Evolutionary conservation across 495 filamentous ascomycete species (phyloP).

Genomic region (Aspergillus nidulans): DNA sequence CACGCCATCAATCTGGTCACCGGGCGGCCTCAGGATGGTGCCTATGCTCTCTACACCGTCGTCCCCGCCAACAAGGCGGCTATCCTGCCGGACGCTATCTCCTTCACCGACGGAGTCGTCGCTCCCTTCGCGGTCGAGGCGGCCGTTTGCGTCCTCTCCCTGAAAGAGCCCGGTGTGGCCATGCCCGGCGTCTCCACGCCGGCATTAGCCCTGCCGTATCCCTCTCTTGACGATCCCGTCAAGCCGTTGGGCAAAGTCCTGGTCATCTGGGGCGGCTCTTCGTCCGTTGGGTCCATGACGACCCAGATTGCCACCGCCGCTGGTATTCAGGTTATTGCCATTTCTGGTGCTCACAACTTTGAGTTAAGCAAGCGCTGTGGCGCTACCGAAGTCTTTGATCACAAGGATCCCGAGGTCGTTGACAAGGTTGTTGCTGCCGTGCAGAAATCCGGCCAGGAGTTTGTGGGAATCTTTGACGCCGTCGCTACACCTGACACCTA

Average conservation of each 20-base stretch:
- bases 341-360: constrained; percentile 5
- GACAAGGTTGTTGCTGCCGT: constrained; percentile 2
- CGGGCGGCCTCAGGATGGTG: constrained; percentile 10
- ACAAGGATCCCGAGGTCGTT: neutral
- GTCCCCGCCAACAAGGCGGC: constrained; percentile 9
- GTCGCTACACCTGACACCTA: constrained; percentile 7
- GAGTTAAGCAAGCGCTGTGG: neutral
- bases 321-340: constrained; percentile 6
- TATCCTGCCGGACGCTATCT: constrained; percentile 6
- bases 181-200: constrained; percentile 7
- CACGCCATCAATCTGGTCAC: constrained; percentile 13
- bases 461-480: constrained; percentile 12
- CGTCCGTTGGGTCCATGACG: constrained; percentile 9
- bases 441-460: neutral
- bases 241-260: neutral
- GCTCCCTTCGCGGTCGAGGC: constrained; percentile 4
- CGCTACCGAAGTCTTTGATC: neutral
- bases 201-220: constrained; percentile 5
- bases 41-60: constrained; percentile 8
- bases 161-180: neutral
- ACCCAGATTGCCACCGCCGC: constrained; percentile 2
- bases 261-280: constrained; percentile 9
- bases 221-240: neutral
- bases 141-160: constrained; percentile 1
- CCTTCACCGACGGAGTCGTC: constrained; percentile 11